Evolutionary conservation across 805 yeast species (phyloP), one percentile per base, ranked within the genome.

Genomic region (Priceomyces castillae): DNA sequence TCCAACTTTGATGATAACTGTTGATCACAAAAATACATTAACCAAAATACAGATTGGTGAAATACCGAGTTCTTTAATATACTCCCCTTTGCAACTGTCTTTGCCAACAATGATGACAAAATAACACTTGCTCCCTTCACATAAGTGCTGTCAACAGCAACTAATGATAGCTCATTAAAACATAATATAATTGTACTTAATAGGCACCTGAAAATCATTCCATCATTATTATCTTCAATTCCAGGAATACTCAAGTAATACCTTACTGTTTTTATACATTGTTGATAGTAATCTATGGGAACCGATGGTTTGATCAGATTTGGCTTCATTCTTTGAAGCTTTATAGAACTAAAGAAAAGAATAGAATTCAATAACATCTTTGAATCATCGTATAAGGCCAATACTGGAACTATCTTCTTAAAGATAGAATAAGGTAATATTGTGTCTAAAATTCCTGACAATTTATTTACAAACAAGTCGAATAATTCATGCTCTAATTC

Each of bases 311-410:
- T 70, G 16, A 64, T 48, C 20, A 49, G 44, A 30, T 48, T 53
- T 4, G 71, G 71, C 16, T 47, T 50, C 37, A 54, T 53, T 22
- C 71, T 46, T 43, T 62, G 69, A 19, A 62, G 46, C 46, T 63
- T 64, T 31, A 67, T 54, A n/a, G 69, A 62, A 42, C 70, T 60
- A 41, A 69, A 55, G 40, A 69, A 64, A 39, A 63, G 59, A 35
- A 69, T 62, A n/a, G 69, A 53, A 49, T 63, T 59, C 15, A 64
- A 37, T n/a, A 69, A 54, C 66, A 69, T 60, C 18, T 65, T 54
- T 2, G 73, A 65, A 7, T 69, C 72, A 42, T 69, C 74, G 38
- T 57, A 49, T 17, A 69, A 48, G 3, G 74, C 71, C 45, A 69
- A 42, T 40, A 64, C 65, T 2, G 73, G 61, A 1, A 69, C 55